Evolutionary conservation across 202 grass and related monocot genomes (phyloP).

Genomic region (Cymbopogon flexuosus): DNA sequence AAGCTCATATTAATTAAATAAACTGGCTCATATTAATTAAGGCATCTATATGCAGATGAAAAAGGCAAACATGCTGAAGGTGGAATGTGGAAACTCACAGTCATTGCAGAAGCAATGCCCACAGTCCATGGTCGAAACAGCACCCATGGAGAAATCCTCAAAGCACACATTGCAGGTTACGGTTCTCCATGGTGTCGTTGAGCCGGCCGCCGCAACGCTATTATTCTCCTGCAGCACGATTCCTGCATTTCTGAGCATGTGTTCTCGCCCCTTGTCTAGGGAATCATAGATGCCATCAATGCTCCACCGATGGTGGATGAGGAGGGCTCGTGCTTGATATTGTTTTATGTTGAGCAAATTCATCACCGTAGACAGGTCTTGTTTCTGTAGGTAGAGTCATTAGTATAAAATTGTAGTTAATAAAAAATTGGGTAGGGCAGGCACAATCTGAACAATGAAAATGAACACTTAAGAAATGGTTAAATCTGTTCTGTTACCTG

Average conservation of each 20-base stretch:
- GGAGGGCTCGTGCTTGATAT: conserved; percentile 51
- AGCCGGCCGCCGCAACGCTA: background rate
- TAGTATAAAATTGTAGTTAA: background rate
- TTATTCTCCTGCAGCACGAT: conserved; percentile 36
- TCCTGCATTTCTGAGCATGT: conserved; percentile 52
- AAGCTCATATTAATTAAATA: background rate
- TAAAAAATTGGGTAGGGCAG: background rate
- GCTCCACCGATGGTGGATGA: conserved; percentile 74
- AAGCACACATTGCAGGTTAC: conserved; percentile 64
- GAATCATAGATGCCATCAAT: conserved; percentile 50
- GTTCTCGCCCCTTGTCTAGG: conserved; percentile 62
- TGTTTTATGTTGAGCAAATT: conserved; percentile 60
- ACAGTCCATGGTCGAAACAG: conserved; percentile 63
- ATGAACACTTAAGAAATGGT: background rate
- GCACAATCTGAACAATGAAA: background rate
- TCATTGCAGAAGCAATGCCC: conserved; percentile 82
- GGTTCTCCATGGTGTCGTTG: background rate
- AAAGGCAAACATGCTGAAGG: conserved; percentile 11
- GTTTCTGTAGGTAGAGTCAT: conserved; percentile 21
- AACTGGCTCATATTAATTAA: background rate
- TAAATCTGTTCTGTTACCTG: conserved; percentile 26
- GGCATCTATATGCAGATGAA: conserved; percentile 8
- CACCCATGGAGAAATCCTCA: conserved; percentile 34
- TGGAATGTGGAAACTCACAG: conserved; percentile 38
- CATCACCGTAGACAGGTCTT: conserved; percentile 52